Conservation (phyloP, 495 filamentous ascomycete genomes). For the Chlorociboria aeruginascens region DNA sequence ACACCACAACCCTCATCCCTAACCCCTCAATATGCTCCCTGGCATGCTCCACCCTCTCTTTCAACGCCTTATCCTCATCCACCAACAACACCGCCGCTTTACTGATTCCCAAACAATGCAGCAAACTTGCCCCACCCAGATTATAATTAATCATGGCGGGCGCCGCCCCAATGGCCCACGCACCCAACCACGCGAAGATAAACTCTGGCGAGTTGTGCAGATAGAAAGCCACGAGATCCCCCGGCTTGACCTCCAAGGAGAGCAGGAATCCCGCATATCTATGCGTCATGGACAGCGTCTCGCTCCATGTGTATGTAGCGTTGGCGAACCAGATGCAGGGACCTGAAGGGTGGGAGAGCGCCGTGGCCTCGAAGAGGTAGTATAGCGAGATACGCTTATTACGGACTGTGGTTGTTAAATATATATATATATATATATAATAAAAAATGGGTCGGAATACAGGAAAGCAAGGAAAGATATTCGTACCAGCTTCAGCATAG, state of each 20-base stretch:
- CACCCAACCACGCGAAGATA: conserved; percentile 48
- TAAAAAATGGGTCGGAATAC: not conserved
- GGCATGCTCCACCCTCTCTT: conserved; percentile 42
- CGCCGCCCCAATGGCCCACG: conserved; percentile 52
- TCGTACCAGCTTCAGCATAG: conserved; percentile 16
- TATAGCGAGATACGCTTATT: conserved; percentile 44
- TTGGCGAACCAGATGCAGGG: conserved; percentile 57
- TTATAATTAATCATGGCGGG: conserved; percentile 70
- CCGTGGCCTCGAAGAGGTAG: conserved; percentile 52
- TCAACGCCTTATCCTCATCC: conserved; percentile 46
- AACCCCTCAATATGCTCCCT: conserved; percentile 32
- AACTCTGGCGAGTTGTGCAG: conserved; percentile 60
- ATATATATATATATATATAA: not conserved
- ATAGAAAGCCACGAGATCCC: conserved; percentile 59
- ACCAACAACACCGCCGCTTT: conserved; percentile 49
- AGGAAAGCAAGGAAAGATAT: conserved; percentile 16
- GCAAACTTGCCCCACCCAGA: conserved; percentile 48
- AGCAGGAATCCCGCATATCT: conserved; percentile 58
- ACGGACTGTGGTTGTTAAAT: conserved; percentile 24
- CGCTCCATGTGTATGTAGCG: conserved; percentile 48
- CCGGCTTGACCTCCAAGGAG: conserved; percentile 43
- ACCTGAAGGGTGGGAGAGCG: conserved; percentile 31
- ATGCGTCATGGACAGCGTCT: conserved; percentile 40
- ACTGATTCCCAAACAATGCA: conserved; percentile 57
- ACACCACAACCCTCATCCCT: conserved; percentile 38